Base-by-base conservation (phyloP, 352 stramenopile species). In the Pythium pyrilobum region DNA sequence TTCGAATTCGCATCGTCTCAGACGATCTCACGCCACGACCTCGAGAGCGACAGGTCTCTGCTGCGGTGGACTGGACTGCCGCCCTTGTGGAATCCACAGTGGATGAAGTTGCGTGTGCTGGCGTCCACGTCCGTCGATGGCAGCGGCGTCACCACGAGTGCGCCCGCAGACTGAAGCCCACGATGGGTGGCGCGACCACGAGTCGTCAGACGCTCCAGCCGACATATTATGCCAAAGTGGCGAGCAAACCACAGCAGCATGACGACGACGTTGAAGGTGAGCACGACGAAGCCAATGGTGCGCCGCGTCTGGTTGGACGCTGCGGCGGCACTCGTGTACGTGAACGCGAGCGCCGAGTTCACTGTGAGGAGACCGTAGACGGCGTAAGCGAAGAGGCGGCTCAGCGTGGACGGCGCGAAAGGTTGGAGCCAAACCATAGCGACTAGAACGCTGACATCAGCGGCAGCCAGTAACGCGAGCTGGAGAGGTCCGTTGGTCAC, bases 241-340 rank as follows among this genome's bases (percentile, higher is more conserved):
- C 53, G 53, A 42, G 48, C 28, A 31, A 61, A 39, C 53, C 53
- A 61, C 31, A 55, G 20, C 0, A 55, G 11, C 15, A 61, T 31
- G 3, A 61, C 32, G 10, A 53, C 27, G 5, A 43, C 23, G 31
- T 61, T 53, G 42, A 55, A 20, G 12, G 18, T 13, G 21, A 61
- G 27, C 2, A 44, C 42, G 3, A 31, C 43, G 10, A 21, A 32
- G 11, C 42, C 53, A 16, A 36, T 25, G 21, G 24, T 9, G 18
- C 20, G 36, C 13, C 27, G 47, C 10, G 40, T 31, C 20, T 11
- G 10, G 20, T 10, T 11, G 12, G 38, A 46, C 0, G 27, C 18
- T 1, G 15, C 15, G n/a, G 42, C 21, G 1, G 29, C 20, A 25
- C 28, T 12, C 11, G 47, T 24, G n/a, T 55, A 61, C 5, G 43